These are phyloP conservation scores for Coelastrella sp. DNA, from an alignment of 139 green algal genomes.

Conservation along the genomic window DNA sequence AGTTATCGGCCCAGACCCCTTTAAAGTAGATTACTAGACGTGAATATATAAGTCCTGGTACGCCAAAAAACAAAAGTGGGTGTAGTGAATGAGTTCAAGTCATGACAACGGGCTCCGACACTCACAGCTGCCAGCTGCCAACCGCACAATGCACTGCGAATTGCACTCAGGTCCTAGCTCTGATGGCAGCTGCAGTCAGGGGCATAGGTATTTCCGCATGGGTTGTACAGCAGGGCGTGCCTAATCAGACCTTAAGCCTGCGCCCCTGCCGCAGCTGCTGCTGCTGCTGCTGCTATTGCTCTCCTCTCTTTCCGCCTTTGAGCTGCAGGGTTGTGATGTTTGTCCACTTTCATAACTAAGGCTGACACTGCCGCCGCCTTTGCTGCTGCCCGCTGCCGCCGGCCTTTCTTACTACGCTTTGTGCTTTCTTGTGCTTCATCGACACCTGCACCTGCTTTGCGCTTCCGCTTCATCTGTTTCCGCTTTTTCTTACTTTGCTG, in stretches of 20 bases:
- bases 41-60: too few species aligned
- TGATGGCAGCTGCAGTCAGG: too few species aligned
- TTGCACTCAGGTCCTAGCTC: background rate
- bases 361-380: background rate
- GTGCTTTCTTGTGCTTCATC: background rate
- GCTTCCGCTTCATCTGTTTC: background rate
- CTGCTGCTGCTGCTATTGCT: constrained; percentile 8
- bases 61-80: too few species aligned
- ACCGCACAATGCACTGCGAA: background rate
- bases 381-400: constrained; percentile 5
- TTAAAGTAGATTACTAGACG: too few species aligned
- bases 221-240: too few species aligned
- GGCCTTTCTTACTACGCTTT: constrained; percentile 9
- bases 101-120: too few species aligned
- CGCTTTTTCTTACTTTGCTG: constrained; percentile 42
- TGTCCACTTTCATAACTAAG: background rate
- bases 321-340: background rate
- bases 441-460: constrained; percentile 22
- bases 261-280: background rate
- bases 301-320: background rate
- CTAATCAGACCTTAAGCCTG: too few species aligned
- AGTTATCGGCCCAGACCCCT: too few species aligned
- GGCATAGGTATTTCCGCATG: too few species aligned
- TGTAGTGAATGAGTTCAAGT: too few species aligned
- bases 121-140: background rate